A percentile compares a stretch with the other conserved stretches of the same genome.
These are phyloP conservation scores for Thelephora aurantiotincta DNA, from an alignment of 768 basidiomycete species.

Conservation along the genomic window DNA sequence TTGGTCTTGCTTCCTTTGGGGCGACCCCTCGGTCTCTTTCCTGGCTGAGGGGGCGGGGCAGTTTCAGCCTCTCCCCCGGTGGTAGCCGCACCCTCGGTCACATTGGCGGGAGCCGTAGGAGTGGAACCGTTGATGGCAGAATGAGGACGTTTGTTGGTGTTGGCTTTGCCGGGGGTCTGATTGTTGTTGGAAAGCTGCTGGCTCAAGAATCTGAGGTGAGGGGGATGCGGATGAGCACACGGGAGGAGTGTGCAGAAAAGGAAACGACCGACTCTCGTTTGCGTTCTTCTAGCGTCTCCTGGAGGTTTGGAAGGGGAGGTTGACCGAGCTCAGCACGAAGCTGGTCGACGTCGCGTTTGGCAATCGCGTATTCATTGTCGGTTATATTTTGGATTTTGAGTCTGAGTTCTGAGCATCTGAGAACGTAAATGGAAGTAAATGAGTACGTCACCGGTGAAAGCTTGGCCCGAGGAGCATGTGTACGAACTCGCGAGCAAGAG, in stretches of 20 bases:
- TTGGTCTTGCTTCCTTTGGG: constrained; percentile 23
- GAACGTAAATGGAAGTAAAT: not conserved
- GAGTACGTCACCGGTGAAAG: not conserved
- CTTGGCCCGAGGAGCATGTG: not conserved
- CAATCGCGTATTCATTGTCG: constrained; percentile 61
- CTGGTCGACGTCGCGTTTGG: constrained; percentile 66
- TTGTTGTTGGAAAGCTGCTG: constrained; percentile 3
- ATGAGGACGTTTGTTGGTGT: not conserved
- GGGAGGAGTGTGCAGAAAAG: not conserved
- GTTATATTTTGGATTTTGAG: constrained; percentile 51
- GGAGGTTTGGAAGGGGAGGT: constrained; percentile 54
- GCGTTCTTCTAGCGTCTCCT: constrained; percentile 63
- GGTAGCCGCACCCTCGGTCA: constrained; percentile 10
- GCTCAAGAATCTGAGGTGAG: constrained; percentile 1
- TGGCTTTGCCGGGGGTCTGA: not conserved
- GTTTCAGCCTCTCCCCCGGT: constrained; percentile 12
- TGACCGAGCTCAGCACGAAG: constrained; percentile 68
- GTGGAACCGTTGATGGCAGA: not conserved
- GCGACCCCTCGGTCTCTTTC: constrained; percentile 21
- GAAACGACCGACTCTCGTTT: constrained; percentile 29
- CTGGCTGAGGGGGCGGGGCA: constrained; percentile 11
- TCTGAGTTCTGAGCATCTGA: constrained; percentile 53
- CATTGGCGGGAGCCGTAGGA: constrained; percentile 17
- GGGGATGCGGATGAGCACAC: not conserved
- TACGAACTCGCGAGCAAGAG: constrained; percentile 55